A percentile compares a stretch with the other conserved stretches of the same genome.
These are phyloP conservation scores for Hippophae tibetana DNA, from an alignment of 306 rosid genomes.

Conservation along the genomic window DNA sequence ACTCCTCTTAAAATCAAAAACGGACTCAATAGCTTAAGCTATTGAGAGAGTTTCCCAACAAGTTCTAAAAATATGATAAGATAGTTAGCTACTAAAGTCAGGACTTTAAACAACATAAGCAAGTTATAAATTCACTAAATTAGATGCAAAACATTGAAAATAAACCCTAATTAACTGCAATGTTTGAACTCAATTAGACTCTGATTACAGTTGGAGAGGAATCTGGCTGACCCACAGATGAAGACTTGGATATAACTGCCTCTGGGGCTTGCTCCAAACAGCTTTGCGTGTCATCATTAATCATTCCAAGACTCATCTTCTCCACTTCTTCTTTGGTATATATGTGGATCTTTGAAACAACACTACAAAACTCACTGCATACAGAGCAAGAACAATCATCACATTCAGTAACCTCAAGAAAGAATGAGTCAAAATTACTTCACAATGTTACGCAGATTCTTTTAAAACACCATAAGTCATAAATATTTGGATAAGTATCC, in stretches of 20 bases:
- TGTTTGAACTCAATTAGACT: constrained; percentile 25
- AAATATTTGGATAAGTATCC: too few relatives aligned
- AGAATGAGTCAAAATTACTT: too few relatives aligned
- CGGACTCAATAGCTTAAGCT: too few relatives aligned
- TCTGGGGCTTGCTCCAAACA: constrained; percentile 82
- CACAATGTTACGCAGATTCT: too few relatives aligned
- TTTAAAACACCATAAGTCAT: too few relatives aligned
- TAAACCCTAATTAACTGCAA: neutral
- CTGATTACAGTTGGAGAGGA: constrained; percentile 65
- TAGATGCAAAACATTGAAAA: too few relatives aligned
- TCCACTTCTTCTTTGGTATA: constrained; percentile 85
- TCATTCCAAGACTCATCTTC: constrained; percentile 78
- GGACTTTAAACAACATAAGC: too few relatives aligned
- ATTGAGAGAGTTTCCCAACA: too few relatives aligned
- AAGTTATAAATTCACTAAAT: too few relatives aligned
- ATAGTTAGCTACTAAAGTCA: too few relatives aligned
- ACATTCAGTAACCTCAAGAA: neutral
- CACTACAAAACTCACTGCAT: constrained; percentile 77
- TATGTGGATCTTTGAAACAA: constrained; percentile 77
- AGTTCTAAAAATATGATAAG: too few relatives aligned
- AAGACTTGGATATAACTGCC: constrained; percentile 68
- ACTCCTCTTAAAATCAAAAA: too few relatives aligned
- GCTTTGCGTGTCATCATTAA: constrained; percentile 73
- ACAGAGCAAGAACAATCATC: constrained; percentile 10
- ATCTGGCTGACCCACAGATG: constrained; percentile 87